Evolutionary conservation across 768 basidiomycete genomes (phyloP).

Genomic region (Phylloporus sp.): DNA sequence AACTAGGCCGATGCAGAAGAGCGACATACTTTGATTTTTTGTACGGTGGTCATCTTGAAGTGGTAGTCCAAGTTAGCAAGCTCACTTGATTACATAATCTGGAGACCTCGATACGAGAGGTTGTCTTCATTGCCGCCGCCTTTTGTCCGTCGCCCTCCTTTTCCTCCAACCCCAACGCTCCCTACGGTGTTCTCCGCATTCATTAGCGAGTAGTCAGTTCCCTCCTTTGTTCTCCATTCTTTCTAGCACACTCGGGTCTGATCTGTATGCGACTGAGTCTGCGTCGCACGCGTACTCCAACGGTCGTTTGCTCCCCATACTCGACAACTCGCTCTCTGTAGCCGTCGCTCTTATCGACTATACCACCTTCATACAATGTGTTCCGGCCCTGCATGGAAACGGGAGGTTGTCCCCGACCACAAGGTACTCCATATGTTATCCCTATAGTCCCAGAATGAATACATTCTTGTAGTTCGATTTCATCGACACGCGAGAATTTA

Average conservation of each 20-base stretch:
- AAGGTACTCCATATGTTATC: constrained; percentile 57
- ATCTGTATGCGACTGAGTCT: constrained; percentile 36
- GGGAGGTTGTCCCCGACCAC: constrained; percentile 95
- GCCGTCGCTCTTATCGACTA: constrained; percentile 13
- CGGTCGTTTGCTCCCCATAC: constrained; percentile 23
- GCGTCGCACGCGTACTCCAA: constrained; percentile 29
- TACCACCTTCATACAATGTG: constrained; percentile 18
- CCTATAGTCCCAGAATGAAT: not conserved
- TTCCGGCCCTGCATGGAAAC: constrained; percentile 87
- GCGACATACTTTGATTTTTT: constrained; percentile 73
- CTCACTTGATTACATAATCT: constrained; percentile 16
- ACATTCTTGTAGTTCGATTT: constrained; percentile 79
- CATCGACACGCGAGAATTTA: constrained; percentile 89
- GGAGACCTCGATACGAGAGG: constrained; percentile 8
- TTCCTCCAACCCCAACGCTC: constrained; percentile 19
- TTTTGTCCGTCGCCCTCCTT: constrained; percentile 2
- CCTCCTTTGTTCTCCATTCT: constrained; percentile 24
- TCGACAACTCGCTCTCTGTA: constrained; percentile 23
- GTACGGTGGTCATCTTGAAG: constrained; percentile 48
- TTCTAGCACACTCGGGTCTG: constrained; percentile 15
- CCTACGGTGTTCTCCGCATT: constrained; percentile 7
- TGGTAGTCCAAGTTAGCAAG: too few species aligned
- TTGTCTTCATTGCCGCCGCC: constrained; percentile 1
- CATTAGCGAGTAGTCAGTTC: constrained; percentile 10
- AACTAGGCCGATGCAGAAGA: constrained; percentile 15